Evolutionary conservation across 2,329 filamentous ascomycete species (phyloP), one percentile per base, ranked within the genome.

Genomic region (Apiospora hydei): DNA sequence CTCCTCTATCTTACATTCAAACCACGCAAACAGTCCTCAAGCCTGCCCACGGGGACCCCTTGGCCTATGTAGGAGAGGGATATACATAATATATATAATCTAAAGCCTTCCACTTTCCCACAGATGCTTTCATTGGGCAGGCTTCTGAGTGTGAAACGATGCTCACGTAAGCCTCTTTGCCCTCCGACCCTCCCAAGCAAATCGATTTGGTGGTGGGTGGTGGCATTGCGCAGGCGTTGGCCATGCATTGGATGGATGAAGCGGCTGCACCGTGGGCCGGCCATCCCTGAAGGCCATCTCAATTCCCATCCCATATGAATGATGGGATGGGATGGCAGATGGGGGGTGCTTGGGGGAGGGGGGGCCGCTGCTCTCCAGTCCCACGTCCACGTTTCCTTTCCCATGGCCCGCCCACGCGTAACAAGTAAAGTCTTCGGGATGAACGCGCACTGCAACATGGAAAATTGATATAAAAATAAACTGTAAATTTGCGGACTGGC

Each of bases 361-460:
- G 51, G 51, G 51, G 51, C 51, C 18, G 11, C 11, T 26, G 51
- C 51, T 21, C 34, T 64, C 57, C 34, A 41, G 57, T 64, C 57
- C 34, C 57, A 64, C 57, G 57, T 64, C 57, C 57, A 64, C 57
- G 57, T 64, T 64, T 49, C 46, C 57, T 64, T 64, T 49, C 46
- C 57, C 57, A 41, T 41, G 30, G 21, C 57, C 57, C 57, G 57
- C 57, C 57, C 34, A 47, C 18, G 8, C 46, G 46, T 49, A 5
- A n/a, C 46, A n/a, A 49, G n/a, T 21, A 21, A 61, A n/a, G 30
- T n/a, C 21, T 61, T 38, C 16, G 57, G 24, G 21, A 64, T 41
- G 57, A 30, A 61, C 53, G 53, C 53, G 53, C 30, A 61, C 13
- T 38, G 53, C 53, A 34, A 61, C 53, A 18, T 61, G 18, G 53